Evolutionary conservation across 768 basidiomycete species (phyloP), one percentile per base, ranked within the genome.

Genomic region (Amanita rubescens): DNA sequence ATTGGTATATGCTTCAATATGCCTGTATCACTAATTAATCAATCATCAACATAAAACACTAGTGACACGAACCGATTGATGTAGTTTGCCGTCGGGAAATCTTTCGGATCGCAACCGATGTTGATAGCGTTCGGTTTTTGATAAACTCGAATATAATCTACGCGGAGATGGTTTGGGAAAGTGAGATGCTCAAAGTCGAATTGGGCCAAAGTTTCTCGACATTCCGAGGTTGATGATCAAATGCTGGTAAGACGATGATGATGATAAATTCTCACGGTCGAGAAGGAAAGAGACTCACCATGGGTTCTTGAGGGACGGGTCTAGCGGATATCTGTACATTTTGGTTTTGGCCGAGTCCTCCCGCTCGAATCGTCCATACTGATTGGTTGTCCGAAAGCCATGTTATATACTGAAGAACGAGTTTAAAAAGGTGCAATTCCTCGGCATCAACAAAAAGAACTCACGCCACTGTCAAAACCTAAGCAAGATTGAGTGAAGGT

Each of bases 171-270:
- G 24, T 65, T 67, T 20, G 92, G 90, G 67, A 87, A 90, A 12
- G 70, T 71, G 27, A 93, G 69, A 51, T 84, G 71, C 10, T 67
- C 62, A 55, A 87, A 78, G 67, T 94, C 83, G 54, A 91, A n/a
- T 77, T 1, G 67, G 54, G 12, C 83, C 85, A 62, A 94, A 94
- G 66, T 84, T 86, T 55, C 72, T 69, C 8, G 89, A 91, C 70
- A 94, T 80, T 55, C 90, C 91, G 57, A 91, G 69, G 67, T 92
- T 91, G 62, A 78, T 69, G 60, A 94, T 81, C 59, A 94, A 66
- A 63, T 90, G 89, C 87, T 90, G 62, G n/a, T n/a, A n/a, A 62
- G 78, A 58, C 81, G n/a, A n/a, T n/a, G n/a, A n/a, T n/a, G n/a
- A 27, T 35, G 22, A 19, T 27, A 39, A 46, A 32, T 10, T 41